These are phyloP conservation scores for Neurospora sp. DNA, from an alignment of 495 filamentous ascomycete species.

Conservation along the genomic window DNA sequence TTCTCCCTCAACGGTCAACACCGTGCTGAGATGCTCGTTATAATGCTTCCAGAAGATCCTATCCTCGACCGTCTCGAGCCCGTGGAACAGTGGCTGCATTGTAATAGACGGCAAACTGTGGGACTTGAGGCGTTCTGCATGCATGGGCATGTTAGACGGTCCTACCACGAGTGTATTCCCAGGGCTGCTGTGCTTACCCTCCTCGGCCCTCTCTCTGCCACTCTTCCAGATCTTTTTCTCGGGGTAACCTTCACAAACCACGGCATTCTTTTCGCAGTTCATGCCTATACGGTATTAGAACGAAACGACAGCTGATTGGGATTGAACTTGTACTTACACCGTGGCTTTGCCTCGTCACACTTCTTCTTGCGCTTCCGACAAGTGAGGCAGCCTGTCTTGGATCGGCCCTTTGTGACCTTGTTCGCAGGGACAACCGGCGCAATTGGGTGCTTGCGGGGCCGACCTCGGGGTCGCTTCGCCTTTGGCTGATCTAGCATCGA, in stretches of 20 bases:
- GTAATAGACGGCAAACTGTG: conserved; percentile 46
- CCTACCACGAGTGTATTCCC: neutral
- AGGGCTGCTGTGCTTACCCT: conserved; percentile 42
- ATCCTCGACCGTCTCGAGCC: conserved; percentile 78
- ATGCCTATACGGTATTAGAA: conserved; percentile 44
- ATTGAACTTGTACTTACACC: conserved; percentile 44
- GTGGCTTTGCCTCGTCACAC: conserved; percentile 88
- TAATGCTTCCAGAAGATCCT: conserved; percentile 81
- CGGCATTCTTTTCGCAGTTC: conserved; percentile 90
- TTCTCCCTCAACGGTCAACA: conserved; percentile 75
- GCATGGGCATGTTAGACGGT: conserved; percentile 17
- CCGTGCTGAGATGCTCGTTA: conserved; percentile 65
- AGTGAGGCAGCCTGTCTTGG: conserved; percentile 89
- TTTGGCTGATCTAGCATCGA: conserved; percentile 23
- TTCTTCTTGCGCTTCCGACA: conserved; percentile 93
- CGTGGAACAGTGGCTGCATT: conserved; percentile 71
- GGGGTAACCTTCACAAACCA: conserved; percentile 89
- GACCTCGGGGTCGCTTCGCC: conserved; percentile 56
- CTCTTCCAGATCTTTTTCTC: conserved; percentile 80
- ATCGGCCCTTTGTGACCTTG: conserved; percentile 77
- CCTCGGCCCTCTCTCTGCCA: conserved; percentile 64
- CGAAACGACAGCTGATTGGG: neutral
- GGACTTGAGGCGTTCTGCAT: conserved; percentile 32
- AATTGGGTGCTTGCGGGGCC: conserved; percentile 76
- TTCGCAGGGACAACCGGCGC: conserved; percentile 34